phyloP scores from a whole-genome alignment of 148 eudicot genomes.

The Vaccinium corymbosum region DNA sequence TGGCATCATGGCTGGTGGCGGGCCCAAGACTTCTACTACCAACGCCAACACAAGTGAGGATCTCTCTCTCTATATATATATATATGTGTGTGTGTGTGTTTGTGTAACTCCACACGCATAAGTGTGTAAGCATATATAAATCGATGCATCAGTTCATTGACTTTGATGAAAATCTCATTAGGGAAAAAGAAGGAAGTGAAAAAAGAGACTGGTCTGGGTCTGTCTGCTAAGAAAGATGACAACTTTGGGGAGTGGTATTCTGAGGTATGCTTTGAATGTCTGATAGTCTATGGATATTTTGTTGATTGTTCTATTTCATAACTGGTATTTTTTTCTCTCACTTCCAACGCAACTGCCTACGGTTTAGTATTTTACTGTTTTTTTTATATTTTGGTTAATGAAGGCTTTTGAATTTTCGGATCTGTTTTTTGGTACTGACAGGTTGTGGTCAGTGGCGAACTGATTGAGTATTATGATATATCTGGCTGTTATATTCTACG shows the following conservation, averaged over 20 bases:
- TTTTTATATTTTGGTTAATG: background rate
- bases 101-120: background rate
- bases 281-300: background rate
- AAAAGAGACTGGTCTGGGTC: conserved; percentile 92
- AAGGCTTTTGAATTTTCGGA: background rate
- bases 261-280: conserved; percentile 52
- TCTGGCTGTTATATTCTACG: conserved; percentile 91
- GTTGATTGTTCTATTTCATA: background rate
- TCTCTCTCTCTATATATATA: background rate
- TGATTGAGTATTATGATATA: conserved; percentile 93
- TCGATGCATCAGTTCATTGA: background rate
- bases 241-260: conserved; percentile 99
- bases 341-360: too few relatives aligned
- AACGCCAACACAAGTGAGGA: conserved; percentile 20
- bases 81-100: too few relatives aligned
- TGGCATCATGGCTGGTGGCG: conserved; percentile 16
- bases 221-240: conserved; percentile 73
- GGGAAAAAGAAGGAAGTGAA: conserved; percentile 96
- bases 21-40: conserved; percentile 12
- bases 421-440: conserved; percentile 23
- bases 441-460: conserved; percentile 87
- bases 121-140: background rate
- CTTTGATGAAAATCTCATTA: conserved; percentile 15
- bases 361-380: background rate
- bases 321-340: background rate